Conservation (phyloP, 306 rosid genomes). For the Citrullus mucosospermus region DNA sequence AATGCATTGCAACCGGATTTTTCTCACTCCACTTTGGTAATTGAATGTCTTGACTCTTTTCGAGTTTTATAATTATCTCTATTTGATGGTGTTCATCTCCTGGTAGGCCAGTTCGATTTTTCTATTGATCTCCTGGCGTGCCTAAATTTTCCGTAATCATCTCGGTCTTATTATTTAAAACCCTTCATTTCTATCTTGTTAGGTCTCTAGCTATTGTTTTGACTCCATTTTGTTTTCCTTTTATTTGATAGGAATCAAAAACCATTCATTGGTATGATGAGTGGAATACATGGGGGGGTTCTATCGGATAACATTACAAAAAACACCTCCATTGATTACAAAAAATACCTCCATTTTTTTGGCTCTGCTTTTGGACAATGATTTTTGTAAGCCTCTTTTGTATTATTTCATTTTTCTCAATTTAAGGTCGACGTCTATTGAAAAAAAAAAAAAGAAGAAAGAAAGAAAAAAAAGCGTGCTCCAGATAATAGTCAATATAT, state of each 20-base stretch:
- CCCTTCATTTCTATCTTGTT: background rate
- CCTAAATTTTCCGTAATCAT: background rate
- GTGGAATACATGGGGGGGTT: background rate
- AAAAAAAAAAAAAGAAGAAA: background rate
- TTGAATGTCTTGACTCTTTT: background rate
- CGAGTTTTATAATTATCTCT: background rate
- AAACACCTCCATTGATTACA: background rate
- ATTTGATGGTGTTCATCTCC: constrained; percentile 1
- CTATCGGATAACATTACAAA: no score
- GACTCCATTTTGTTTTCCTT: background rate
- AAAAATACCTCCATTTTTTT: background rate
- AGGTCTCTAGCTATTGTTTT: background rate
- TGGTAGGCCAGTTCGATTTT: background rate
- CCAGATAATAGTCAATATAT: background rate
- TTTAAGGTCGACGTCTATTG: background rate
- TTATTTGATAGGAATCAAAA: no score
- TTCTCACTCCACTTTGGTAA: background rate
- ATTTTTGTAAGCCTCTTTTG: background rate
- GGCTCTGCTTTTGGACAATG: background rate
- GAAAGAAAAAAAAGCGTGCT: background rate
- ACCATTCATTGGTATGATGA: background rate
- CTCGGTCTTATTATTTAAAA: background rate
- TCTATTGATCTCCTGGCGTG: background rate
- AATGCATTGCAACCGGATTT: background rate
- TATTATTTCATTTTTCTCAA: background rate